Evolutionary conservation across 2,329 filamentous ascomycete genomes (phyloP), one percentile per base, ranked within the genome.

Genomic region (Claviceps digitariae): DNA sequence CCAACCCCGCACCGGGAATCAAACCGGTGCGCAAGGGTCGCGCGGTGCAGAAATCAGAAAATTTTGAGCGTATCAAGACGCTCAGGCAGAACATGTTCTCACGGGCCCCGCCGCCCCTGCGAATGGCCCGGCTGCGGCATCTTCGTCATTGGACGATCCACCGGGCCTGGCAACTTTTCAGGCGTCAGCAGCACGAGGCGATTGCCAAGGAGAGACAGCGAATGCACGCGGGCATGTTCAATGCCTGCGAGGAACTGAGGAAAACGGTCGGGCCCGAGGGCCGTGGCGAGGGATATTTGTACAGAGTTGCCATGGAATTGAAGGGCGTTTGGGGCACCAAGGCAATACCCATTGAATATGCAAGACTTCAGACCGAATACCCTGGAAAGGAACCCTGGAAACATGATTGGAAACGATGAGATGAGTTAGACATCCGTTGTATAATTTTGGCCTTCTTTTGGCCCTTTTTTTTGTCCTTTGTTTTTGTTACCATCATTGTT

Each of bases 121-220:
- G 89, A 62, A 90, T 97, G 79, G 89, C 82, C 43, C 89, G 91
- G 61, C 86, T 86, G 69, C 84, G 93, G 54, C 80, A 83, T 69
- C 82, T 98, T 58, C 87, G 93, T 48, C 93, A 98, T 76, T 98
- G 93, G 93, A 97, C 93, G 51, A 97, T 98, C 69, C 90, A 97
- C 75, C 90, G 93, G 62, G 91, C 91, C 23, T 97, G 90, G 89
- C 78, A 87, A 63, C 76, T 97, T 31, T 86, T 85, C 71, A 82
- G 84, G 62, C 78, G 83, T 60, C 79, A 86, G 66, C 77, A 83
- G 62, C 82, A 83, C 49, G 74, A 78, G 58, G 71, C 74, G 38
- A 77, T 82, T 51, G 77, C 87, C 65, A 72, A 76, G 52, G 87
- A 90, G 67, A 77, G 96, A 48, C 81, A 89, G 72, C 77, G 87